phyloP scores from a whole-genome alignment of 768 basidiomycete genomes.

The Pulveroboletus sp. region DNA sequence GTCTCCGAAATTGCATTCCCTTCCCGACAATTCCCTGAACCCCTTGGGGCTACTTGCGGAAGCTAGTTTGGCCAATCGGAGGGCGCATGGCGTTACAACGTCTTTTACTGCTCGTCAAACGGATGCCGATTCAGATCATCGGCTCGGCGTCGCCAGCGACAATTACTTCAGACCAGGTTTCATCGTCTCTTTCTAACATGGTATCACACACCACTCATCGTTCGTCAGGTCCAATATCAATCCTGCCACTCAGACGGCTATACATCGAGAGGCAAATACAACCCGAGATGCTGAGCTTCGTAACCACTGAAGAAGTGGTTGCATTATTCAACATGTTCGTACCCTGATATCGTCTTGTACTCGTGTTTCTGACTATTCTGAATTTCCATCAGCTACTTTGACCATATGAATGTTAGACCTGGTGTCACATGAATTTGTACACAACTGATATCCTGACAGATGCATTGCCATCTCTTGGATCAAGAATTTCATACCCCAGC shows the following conservation, averaged over 20 bases:
- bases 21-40: conserved; percentile 91
- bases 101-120: conserved; percentile 39
- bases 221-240: conserved; percentile 76
- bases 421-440: background rate
- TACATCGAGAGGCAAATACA: conserved; percentile 89
- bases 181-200: conserved; percentile 15
- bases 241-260: conserved; percentile 75
- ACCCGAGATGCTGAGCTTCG: conserved; percentile 91
- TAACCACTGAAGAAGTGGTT: conserved; percentile 85
- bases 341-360: background rate
- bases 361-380: background rate
- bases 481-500: conserved; percentile 91
- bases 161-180: conserved; percentile 91
- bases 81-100: conserved; percentile 48
- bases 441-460: conserved; percentile 38
- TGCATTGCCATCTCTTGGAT: conserved; percentile 80
- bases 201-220: conserved; percentile 3
- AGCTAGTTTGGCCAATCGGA: conserved; percentile 75
- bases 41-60: conserved; percentile 92
- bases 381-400: conserved; percentile 57
- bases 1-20: conserved; percentile 84
- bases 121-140: conserved; percentile 40
- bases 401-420: conserved; percentile 64
- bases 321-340: conserved; percentile 87
- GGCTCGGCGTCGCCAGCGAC: conserved; percentile 78